These are phyloP conservation scores for Fraxinus paxiana DNA, from an alignment of 305 asterid species.

Conservation along the genomic window DNA sequence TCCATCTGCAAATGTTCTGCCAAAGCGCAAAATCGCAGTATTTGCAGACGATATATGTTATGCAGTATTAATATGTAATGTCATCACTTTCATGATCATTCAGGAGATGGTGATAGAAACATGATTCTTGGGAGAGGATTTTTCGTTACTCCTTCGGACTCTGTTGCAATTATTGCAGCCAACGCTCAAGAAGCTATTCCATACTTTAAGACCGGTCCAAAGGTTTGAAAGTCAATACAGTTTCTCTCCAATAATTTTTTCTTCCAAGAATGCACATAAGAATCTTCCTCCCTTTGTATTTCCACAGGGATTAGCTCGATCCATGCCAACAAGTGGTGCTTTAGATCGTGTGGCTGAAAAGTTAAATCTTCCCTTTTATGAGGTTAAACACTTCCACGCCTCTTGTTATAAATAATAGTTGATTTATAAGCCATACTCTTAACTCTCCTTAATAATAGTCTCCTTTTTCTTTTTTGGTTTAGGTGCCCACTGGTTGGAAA, in stretches of 20 bases:
- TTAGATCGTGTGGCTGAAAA: constrained; percentile 82
- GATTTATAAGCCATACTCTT: background rate
- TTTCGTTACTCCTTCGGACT: constrained; percentile 96
- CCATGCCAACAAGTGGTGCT: constrained; percentile 99
- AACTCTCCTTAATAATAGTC: constrained; percentile 2
- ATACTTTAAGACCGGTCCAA: constrained; percentile 72
- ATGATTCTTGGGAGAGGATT: constrained; percentile 87
- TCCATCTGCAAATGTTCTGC: background rate
- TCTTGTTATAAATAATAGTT: background rate
- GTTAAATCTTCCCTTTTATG: constrained; percentile 73
- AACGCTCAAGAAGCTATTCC: constrained; percentile 86
- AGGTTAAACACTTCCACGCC: constrained; percentile 37
- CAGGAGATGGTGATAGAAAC: constrained; percentile 99
- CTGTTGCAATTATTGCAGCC: constrained; percentile 95
- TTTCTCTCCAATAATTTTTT: background rate
- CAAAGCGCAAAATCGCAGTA: background rate
- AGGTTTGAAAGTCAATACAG: constrained; percentile 42
- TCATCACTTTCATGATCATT: constrained; percentile 20
- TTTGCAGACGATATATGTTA: background rate
- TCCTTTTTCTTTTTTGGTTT: constrained; percentile 15
- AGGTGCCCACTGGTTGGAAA: constrained; percentile 99
- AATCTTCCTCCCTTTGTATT: background rate
- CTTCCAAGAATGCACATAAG: constrained; percentile 3
- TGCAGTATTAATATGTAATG: constrained; percentile 8
- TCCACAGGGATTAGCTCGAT: constrained; percentile 89